A percentile compares a stretch with the other conserved stretches of the same genome.
Conservation (phyloP, 148 eudicot species). For the Rhododendron ferrugineum region DNA sequence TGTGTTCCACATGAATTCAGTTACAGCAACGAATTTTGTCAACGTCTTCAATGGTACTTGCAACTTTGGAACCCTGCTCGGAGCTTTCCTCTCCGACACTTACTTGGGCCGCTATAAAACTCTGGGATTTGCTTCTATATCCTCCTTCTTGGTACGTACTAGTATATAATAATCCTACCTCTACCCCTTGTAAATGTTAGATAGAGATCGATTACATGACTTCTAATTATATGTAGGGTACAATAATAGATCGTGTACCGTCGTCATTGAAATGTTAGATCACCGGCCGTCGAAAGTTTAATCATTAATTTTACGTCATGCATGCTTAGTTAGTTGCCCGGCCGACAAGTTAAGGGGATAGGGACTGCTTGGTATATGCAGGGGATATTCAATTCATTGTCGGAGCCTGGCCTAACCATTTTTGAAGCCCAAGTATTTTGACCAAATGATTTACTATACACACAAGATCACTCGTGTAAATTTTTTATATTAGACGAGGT, state of each 20-base stretch:
- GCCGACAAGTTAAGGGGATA: too few relatives aligned
- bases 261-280: too few relatives aligned
- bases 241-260: too few relatives aligned
- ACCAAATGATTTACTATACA: background rate
- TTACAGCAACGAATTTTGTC: slow-evolving; percentile 38
- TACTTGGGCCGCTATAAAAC: slow-evolving; percentile 35
- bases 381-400: background rate
- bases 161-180: background rate
- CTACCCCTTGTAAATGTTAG: background rate
- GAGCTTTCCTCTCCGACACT: slow-evolving; percentile 52
- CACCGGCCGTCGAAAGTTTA: too few relatives aligned
- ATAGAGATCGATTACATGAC: background rate
- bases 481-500: too few relatives aligned
- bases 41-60: slow-evolving; percentile 54
- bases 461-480: background rate
- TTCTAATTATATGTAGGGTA: too few relatives aligned
- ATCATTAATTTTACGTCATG: background rate
- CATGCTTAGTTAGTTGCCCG: background rate
- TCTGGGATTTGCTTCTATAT: background rate
- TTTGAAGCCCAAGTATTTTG: background rate
- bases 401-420: background rate
- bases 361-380: background rate
- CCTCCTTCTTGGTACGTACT: background rate
- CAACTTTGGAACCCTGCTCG: slow-evolving; percentile 50
- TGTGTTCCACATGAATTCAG: slow-evolving; percentile 49